Conservation (phyloP, 306 rosid species). For the Lithocarpus polystachyus region DNA sequence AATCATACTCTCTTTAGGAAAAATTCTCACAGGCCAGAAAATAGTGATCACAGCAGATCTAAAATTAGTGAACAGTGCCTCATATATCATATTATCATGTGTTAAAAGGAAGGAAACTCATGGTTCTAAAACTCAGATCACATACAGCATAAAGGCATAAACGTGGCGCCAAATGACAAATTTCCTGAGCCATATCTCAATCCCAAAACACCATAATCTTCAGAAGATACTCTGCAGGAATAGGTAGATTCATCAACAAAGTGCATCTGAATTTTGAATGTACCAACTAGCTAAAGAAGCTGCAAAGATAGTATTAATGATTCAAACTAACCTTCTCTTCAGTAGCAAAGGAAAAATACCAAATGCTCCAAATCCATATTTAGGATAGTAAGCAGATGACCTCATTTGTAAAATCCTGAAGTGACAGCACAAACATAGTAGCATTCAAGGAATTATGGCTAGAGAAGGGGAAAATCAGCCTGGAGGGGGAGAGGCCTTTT, state of each 20-base stretch:
- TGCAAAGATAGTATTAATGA: slow-evolving; percentile 14
- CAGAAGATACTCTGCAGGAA: slow-evolving; percentile 55
- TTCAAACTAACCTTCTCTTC: slow-evolving; percentile 63
- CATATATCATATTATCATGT: background rate
- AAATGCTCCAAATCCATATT: slow-evolving; percentile 87
- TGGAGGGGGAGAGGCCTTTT: background rate
- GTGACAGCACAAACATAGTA: slow-evolving; percentile 10
- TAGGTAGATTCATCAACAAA: slow-evolving; percentile 31
- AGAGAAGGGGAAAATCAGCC: slow-evolving; percentile 13
- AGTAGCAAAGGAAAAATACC: slow-evolving; percentile 72
- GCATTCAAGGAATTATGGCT: slow-evolving; percentile 1
- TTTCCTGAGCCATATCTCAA: slow-evolving; percentile 86
- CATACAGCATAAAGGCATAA: slow-evolving; percentile 73
- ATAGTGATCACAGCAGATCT: slow-evolving; percentile 1
- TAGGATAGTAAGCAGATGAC: slow-evolving; percentile 70
- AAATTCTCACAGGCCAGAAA: background rate
- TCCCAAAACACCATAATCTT: slow-evolving; percentile 78
- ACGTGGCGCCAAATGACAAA: slow-evolving; percentile 69
- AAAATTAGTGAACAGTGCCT: background rate
- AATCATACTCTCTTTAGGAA: background rate
- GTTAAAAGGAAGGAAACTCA: slow-evolving; percentile 1
- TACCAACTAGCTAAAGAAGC: slow-evolving; percentile 27
- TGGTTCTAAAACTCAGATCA: slow-evolving; percentile 12
- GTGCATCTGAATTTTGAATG: slow-evolving; percentile 15
- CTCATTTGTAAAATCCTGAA: slow-evolving; percentile 83